Base-by-base conservation (phyloP, 345 rosid species). In the Adansonia digitata region DNA sequence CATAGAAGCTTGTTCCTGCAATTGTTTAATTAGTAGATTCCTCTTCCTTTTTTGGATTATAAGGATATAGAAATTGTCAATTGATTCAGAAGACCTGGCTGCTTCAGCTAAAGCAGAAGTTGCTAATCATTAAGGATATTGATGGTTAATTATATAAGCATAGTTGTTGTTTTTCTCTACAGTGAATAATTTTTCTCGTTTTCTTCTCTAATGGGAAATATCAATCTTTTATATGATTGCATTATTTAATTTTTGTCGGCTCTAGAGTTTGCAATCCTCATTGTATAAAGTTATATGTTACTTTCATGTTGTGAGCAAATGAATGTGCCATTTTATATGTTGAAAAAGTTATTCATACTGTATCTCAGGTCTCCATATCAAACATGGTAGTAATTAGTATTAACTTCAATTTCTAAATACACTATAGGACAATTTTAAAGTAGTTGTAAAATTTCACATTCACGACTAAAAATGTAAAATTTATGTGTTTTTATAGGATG, bases 401-500 rank as follows among this genome's bases (percentile, higher is more conserved):
- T 10, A 15, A 31, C 14, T 14, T 60, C 40, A 29, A 29, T 59
- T 27, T 17, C 39, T n/a, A 27, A 57, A 12, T 1, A 59, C 35
- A 1, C n/a, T 0, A 0, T 60, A 29, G 64, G 40, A 11, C 31
- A 60, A 29, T 60, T 59, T 29, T 60, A 15, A 4, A 13, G 63
- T 29, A 57, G 5, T 48, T 15, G 64, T 29, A 5, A 29, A 53
- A 34, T 72, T 73, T 7, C 2, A 34, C 34, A n/a, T 51, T 73
- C 40, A 52, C 20, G 35, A 31, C 49, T 22, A 3, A 22, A 61
- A 35, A 39, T 48, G 14, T 67, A n/a, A 24, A 40, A 66, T 27
- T 66, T 51, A 27, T 51, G 67, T 80, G 57, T 43, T 73, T 68
- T 67, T 69, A 43, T 57, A 94, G 97, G 93, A 92, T 94, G 98